These are phyloP conservation scores for Xanthoceras sorbifolium DNA, from an alignment of 345 rosid species.

Conservation along the genomic window DNA sequence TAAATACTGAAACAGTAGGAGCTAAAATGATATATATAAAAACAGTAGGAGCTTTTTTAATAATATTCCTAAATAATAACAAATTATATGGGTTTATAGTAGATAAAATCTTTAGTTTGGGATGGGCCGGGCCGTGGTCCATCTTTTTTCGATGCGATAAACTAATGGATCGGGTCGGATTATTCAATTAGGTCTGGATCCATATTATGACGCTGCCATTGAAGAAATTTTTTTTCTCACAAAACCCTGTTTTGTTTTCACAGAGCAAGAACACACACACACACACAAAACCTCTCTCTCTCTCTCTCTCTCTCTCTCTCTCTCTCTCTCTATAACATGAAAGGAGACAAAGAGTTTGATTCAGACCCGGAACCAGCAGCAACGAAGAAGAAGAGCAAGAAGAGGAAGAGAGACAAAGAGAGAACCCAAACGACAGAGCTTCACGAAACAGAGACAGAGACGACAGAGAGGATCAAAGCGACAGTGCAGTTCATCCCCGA, in stretches of 20 bases:
- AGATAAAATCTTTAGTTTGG: no score
- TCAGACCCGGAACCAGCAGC: neutral
- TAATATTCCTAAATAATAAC: no score
- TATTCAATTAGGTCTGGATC: neutral
- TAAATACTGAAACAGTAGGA: no score
- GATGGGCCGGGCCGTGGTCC: neutral
- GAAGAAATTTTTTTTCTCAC: neutral
- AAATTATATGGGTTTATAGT: no score
- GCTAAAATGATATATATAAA: no score
- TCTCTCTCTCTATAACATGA: neutral
- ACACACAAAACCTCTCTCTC: neutral
- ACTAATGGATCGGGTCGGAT: neutral
- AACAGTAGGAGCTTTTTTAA: no score
- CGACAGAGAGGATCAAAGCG: conserved; percentile 26
- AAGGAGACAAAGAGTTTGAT: neutral
- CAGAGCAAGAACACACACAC: neutral
- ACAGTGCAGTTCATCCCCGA: conserved; percentile 43
- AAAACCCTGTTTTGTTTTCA: neutral
- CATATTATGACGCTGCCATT: neutral
- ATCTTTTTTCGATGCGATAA: neutral
- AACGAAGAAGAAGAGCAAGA: neutral
- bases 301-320: neutral
- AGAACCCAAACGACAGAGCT: conserved; percentile 24
- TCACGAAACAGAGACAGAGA: neutral
- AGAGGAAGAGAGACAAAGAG: neutral